Conservation (phyloP, 1,284 basidiomycete genomes). For the Ceratobasidium sp. region DNA sequence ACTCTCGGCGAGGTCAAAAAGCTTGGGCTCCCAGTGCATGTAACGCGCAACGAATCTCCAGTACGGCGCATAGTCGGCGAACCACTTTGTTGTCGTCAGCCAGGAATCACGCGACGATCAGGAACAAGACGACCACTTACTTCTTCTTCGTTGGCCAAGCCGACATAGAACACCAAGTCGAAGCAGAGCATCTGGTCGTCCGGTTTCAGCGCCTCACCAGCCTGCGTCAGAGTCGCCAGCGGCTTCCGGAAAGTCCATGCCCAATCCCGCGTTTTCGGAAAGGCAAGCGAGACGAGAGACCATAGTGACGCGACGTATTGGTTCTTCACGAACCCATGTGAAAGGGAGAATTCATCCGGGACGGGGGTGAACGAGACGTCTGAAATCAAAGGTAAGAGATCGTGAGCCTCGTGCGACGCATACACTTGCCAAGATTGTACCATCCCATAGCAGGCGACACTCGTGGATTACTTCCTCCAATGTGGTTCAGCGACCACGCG, state of each 20-base stretch:
- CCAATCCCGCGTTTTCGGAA: conserved; percentile 59
- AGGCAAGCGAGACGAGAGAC: conserved; percentile 63
- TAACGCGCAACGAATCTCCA: conserved; percentile 66
- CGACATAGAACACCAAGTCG: conserved; percentile 46
- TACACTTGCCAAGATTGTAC: conserved; percentile 67
- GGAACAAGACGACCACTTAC: neutral
- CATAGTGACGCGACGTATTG: conserved; percentile 64
- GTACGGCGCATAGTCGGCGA: conserved; percentile 62
- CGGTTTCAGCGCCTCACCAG: conserved; percentile 56
- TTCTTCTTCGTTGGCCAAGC: conserved; percentile 24
- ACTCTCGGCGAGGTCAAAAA: conserved; percentile 59
- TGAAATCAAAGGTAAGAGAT: conserved; percentile 48
- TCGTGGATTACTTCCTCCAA: conserved; percentile 67
- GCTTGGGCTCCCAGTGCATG: conserved; percentile 62
- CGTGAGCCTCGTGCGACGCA: neutral
- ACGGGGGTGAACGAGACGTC: conserved; percentile 66
- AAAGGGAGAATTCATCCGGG: conserved; percentile 61
- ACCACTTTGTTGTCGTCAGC: conserved; percentile 52
- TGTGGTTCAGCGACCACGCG: conserved; percentile 63
- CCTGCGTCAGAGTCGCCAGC: conserved; percentile 59
- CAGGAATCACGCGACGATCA: neutral
- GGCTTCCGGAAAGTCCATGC: conserved; percentile 52
- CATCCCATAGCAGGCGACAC: conserved; percentile 61
- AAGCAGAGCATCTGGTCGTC: conserved; percentile 48
- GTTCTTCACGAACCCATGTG: conserved; percentile 51